Evolutionary conservation across 2,329 filamentous ascomycete species (phyloP), one percentile per base, ranked within the genome.

Genomic region (Metarhizium robertsii): DNA sequence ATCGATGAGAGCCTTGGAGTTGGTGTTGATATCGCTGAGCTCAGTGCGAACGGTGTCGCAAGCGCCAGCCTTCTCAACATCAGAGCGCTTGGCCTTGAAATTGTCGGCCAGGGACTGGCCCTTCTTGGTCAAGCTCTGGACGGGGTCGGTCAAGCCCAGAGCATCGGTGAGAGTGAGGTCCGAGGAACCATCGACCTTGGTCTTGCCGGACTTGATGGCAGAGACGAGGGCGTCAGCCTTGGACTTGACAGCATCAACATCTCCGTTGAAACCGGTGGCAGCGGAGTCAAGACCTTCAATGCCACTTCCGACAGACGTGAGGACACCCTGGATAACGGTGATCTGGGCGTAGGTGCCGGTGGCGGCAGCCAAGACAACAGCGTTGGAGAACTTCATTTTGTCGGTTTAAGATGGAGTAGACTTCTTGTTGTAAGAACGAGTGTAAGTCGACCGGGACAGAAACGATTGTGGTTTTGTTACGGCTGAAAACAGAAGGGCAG

Each of bases 1-100:
- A n/a, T 63, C 55, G 54, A 67, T 69, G 29, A 69, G 65, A n/a
- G 53, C 55, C 56, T 64, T 47, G 4, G 64, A 63, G 54, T 58
- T 58, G 2, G 36, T 49, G 59, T 61, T 62, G 55, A 69, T 61
- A 50, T 61, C 55, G 32, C n/a, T 47, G 34, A 67, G 54, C 54
- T 65, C 56, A n/a, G 58, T 29, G 51, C 61, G 61, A 48, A 66
- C 61, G 43, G 61, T 56, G 20, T 55, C 57, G 61, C 67, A 69
- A 4, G 65, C 62, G 53, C 60, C 60, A 32, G 64, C 65, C 55
- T 66, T 60, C 55, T 68, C 53, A 50, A 69, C 55, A 14, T 57
- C 55, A n/a, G 56, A n/a, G 60, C 66, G 65, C 61, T 64, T 63
- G 50, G 55, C 46, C 53, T 64, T 60, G 56, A 69, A 62, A 55